Base-by-base conservation (phyloP, 768 basidiomycete genomes). In the Kwoniella shandongensis region DNA sequence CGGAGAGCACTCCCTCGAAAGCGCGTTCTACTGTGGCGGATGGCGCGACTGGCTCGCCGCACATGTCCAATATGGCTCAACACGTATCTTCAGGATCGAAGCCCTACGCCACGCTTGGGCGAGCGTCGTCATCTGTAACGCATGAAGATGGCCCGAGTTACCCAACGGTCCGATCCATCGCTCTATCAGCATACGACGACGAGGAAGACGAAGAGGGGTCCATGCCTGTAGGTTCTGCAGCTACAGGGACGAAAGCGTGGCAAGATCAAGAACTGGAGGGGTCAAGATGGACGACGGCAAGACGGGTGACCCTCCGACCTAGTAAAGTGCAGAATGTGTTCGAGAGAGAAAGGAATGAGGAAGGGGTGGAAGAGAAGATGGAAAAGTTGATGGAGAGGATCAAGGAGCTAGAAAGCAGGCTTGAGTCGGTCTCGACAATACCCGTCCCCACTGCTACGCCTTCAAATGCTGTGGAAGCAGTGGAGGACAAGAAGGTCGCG, bases 281-380 rank as follows among this genome's bases (percentile, higher is more conserved):
- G 26, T 53, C 53, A 41, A 44, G 54, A 29, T 59, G 50, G 52
- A 48, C 64, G 25, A 59, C 64, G 2, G 62, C 64, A 11, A 56
- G 67, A 13, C 57, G 60, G 22, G 63, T 69, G 13, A 66, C 64
- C 0, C 45, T 69, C 2, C 53, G 59, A 35, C 62, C 66, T 0
- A 29, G 45, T n/a, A 55, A 49, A 17, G 57, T 56, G 25, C 52
- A 61, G 10, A 47, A 49, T 12, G 20, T 65, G 35, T 65, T 65
- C 32, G 60, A 47, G 8, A 35, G 32, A 22, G 38, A n/a, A 4
- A 30, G 46, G 13, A 22, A 32, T 39, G 26, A 44, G 35, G 63
- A 60, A 30, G 29, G 45, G 25, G 29, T 70, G 52, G 61, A 63
- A 29, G 44, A 42, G 4, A 54, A 65, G 29, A 56, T 70, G 59